Base-by-base conservation (phyloP, 164 flowering plant species). In the Echeveria elegans region DNA sequence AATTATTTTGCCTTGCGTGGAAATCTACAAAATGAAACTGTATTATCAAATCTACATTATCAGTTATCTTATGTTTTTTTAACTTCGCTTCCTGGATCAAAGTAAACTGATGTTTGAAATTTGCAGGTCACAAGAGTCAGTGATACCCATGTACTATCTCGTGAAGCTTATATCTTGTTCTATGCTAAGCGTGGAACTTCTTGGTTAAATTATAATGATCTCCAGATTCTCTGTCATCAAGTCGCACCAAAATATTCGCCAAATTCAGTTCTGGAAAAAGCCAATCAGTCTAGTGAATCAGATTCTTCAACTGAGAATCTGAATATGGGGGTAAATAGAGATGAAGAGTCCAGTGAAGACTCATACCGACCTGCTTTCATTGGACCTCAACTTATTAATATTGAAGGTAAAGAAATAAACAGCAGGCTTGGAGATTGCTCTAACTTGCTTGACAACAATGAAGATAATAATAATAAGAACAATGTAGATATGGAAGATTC, bases 121-220 rank as follows among this genome's bases (percentile, higher is more conserved):
- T 73, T 48, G 66, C 64, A 87, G 92, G 88, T 85, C 6, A 68
- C 52, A 23, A 58, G 64, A 66, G 84, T 83, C 48, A 10, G 21
- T 32, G 84, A 81, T 75, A 80, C 79, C 11, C 24, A 0, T 58
- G 99, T 85, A 32, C 77, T 94, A 24, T 66, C 78, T 62, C 85
- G 87, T 70, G 83, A 82, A 53, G 97, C 97, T 10, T 91, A 91
- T 71, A 88, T 94, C 63, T 76, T 94, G 48, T 91, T 91, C 75
- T 94, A 94, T 75, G 80, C 86, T 37, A 87, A 73, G 78, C 75
- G 82, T 63, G 96, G 83, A 19, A 80, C 90, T 10, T 81, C 92
- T 3, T 91, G 93, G 92, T 82, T 83, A 58, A 81, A 76, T 77
- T 74, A 79, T 28, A 70, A 84, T 73, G 89, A 83, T 73, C 26